Evolutionary conservation across 805 yeast species (phyloP).

Genomic region (Candida adriatica): DNA sequence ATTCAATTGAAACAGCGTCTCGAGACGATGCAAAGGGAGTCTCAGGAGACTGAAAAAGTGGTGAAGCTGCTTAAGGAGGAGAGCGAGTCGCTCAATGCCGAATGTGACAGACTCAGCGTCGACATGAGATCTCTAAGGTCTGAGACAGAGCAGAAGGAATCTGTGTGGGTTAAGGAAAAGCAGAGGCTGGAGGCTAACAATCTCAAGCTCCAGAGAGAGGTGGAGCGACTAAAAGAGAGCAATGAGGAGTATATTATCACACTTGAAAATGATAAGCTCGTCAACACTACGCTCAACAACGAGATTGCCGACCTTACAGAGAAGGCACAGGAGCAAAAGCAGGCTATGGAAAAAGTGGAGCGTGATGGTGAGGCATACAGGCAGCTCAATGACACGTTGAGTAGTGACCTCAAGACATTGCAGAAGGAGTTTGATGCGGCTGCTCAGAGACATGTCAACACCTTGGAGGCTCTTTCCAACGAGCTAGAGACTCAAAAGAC

Average conservation of each 20-base stretch:
- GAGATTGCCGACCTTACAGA: conserved; percentile 31
- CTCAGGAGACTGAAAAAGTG: conserved; percentile 26
- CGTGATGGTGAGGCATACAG: conserved; percentile 1
- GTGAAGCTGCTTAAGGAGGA: conserved; percentile 34
- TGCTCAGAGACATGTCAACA: conserved; percentile 3
- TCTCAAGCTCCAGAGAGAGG: conserved; percentile 4
- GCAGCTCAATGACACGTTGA: conserved; percentile 3
- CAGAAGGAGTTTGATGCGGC: conserved; percentile 4
- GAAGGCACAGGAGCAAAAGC: conserved; percentile 6
- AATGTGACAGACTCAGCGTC: conserved; percentile 44
- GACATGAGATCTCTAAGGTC: conserved; percentile 33
- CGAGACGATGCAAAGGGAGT: conserved; percentile 28
- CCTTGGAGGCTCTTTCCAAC: conserved; percentile 10
- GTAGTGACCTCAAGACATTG: conserved; percentile 1
- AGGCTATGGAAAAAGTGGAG: conserved; percentile 1
- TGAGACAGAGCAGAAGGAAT: conserved; percentile 25
- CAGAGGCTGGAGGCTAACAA: background rate
- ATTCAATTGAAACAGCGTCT: conserved; percentile 28
- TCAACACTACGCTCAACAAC: conserved; percentile 28
- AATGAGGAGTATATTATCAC: conserved; percentile 33
- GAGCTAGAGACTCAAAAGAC: conserved; percentile 25
- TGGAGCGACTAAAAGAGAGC: conserved; percentile 29
- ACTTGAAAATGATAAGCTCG: conserved; percentile 29
- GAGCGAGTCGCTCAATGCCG: conserved; percentile 40
- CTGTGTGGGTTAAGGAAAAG: conserved; percentile 2